Base-by-base conservation (phyloP, 176 grass and related monocot species). In the Carex pumila region DNA sequence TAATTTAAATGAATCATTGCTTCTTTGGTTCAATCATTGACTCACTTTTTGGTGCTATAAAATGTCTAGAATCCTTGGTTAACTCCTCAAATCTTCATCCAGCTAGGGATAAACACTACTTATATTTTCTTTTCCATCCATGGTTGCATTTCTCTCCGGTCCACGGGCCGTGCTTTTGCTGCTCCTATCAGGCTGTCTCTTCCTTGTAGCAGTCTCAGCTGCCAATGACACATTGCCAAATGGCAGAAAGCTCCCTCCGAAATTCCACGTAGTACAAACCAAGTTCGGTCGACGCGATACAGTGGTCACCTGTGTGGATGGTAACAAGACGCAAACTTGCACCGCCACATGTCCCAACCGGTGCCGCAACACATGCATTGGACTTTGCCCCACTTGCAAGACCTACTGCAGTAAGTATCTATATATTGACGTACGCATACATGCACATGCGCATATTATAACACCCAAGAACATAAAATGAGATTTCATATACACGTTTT, bases 321-420 rank as follows among this genome's bases (percentile, higher is more conserved):
- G 13, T 13, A 85, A 29, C 17, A 59, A 60, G 3, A 58, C 37
- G 0, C 68, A 32, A 7, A 56, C 47, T 0, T 94, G 92, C 81
- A 2, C 12, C 6, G 84, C 80, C 19, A 39, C 2, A n/a, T 92
- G 90, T 19, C 71, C 43, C 19, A 12, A 25, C 0, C 71, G 71
- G 25, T 74, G 71, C 19, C 45, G 71, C 19, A 74, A 53, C 47
- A 50, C 10, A 11, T 74, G 71, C 45, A 74, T 74, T 53, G 71
- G 71, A 52, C 19, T 81, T 67, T 94, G 92, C 86, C 87, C 85
- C 0, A 34, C 74, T 49, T 94, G 92, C 90, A 73, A 85, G 63
- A 90, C 90, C 21, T 83, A 79, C 83, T 94, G 92, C 86, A 17
- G 89, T 93, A 67, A 25, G 89, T 62, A 55, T 86, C 1, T 82